Conservation (phyloP, 2,329 filamentous ascomycete genomes). For the Fusarium agapanthi region DNA sequence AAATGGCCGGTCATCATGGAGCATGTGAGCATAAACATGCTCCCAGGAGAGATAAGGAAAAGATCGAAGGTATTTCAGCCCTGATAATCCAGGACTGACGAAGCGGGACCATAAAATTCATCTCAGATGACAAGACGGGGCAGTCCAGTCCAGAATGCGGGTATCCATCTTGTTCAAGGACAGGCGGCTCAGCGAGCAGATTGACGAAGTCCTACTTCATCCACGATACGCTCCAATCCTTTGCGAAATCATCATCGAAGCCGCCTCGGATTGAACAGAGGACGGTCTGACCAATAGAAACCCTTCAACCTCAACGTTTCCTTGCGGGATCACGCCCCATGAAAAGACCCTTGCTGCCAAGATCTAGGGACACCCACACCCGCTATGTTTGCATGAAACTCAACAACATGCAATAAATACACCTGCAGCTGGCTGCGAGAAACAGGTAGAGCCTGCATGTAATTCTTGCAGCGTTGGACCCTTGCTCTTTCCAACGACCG, state of each 20-base stretch:
- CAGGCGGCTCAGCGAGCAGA: conserved; percentile 5
- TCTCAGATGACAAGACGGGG: neutral
- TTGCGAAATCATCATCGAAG: conserved; percentile 23
- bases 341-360: conserved; percentile 24
- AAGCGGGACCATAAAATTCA: neutral
- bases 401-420: conserved; percentile 6
- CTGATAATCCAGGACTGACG: conserved; percentile 31
- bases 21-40: conserved; percentile 1
- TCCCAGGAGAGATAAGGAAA: neutral
- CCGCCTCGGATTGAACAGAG: conserved; percentile 14
- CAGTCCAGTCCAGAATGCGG: neutral
- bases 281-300: conserved; percentile 27
- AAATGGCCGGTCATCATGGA: conserved; percentile 2
- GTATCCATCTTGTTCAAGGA: neutral
- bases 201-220: conserved; percentile 8
- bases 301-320: neutral
- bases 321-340: conserved; percentile 1
- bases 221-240: conserved; percentile 9
- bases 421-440: neutral
- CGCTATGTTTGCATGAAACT: neutral
- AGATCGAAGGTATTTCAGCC: conserved; percentile 15
- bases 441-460: neutral
- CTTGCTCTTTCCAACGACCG: conserved; percentile 1
- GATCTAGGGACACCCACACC: conserved; percentile 31
- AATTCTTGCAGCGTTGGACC: neutral